A percentile compares a stretch with the other conserved stretches of the same genome.
Evolutionary conservation across 805 yeast genomes (phyloP).

Genomic region (Saccharomycopsis fodiens): DNA sequence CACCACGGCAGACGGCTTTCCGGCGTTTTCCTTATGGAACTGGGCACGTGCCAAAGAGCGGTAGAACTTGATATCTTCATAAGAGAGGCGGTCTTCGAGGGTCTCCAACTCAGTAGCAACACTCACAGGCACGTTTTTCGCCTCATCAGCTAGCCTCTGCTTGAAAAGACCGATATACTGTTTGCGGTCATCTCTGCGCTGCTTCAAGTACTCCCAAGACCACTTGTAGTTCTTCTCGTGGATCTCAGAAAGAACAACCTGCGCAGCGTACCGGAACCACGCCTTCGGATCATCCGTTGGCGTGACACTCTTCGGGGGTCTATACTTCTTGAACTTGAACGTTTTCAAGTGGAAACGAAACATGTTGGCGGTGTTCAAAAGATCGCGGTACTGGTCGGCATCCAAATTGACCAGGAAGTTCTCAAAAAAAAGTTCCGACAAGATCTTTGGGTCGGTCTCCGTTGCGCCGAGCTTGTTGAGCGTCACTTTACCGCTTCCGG

Average conservation of each 20-base stretch:
- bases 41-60: conserved; percentile 71
- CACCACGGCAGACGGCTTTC: conserved; percentile 21
- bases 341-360: conserved; percentile 74
- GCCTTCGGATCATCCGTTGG: conserved; percentile 55
- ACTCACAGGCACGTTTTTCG: conserved; percentile 22
- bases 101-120: conserved; percentile 28
- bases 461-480: conserved; percentile 75
- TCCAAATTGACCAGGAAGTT: conserved; percentile 85
- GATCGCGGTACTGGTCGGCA: conserved; percentile 75
- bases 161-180: conserved; percentile 65
- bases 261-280: conserved; percentile 80
- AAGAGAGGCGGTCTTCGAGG: conserved; percentile 44
- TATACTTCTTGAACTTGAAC: conserved; percentile 58
- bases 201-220: conserved; percentile 80
- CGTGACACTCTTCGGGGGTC: conserved; percentile 46
- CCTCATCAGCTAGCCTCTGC: conserved; percentile 37
- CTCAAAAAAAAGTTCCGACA: conserved; percentile 71
- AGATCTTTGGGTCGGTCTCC: conserved; percentile 57
- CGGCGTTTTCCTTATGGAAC: conserved; percentile 42
- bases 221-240: conserved; percentile 74
- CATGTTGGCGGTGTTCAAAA: conserved; percentile 73
- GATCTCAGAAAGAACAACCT: conserved; percentile 69
- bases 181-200: conserved; percentile 64
- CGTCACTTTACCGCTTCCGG: conserved; percentile 78
- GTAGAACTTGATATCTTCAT: conserved; percentile 79